phyloP scores from a whole-genome alignment of 805 yeast species.

The Metschnikowia noctiluminum region DNA sequence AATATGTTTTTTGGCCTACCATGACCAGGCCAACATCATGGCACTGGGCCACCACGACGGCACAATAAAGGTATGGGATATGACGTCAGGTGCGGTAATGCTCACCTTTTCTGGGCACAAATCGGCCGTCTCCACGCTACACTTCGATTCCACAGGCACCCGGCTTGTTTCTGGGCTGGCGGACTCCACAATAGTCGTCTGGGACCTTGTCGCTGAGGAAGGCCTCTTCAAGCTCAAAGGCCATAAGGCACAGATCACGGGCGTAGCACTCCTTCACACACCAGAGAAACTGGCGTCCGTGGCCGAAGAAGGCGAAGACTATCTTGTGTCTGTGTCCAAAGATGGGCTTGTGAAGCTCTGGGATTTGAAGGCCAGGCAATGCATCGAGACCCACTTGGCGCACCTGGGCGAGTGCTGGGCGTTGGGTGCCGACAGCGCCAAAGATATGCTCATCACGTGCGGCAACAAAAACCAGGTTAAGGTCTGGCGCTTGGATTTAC shows the following conservation, averaged over 20 bases:
- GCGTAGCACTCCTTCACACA: slow-evolving; percentile 48
- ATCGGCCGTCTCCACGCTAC: slow-evolving; percentile 64
- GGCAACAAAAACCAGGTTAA: slow-evolving; percentile 81
- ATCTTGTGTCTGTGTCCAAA: slow-evolving; percentile 73
- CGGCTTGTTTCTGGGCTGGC: slow-evolving; percentile 80
- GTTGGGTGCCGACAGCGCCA: slow-evolving; percentile 47
- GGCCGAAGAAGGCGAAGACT: slow-evolving; percentile 60
- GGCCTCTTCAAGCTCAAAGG: slow-evolving; percentile 86
- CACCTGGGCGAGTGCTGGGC: slow-evolving; percentile 95
- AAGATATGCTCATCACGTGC: slow-evolving; percentile 56
- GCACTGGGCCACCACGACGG: slow-evolving; percentile 95
- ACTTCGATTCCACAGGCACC: slow-evolving; percentile 81
- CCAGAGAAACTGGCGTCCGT: slow-evolving; percentile 20
- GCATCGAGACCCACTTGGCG: slow-evolving; percentile 92
- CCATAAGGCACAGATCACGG: slow-evolving; percentile 86
- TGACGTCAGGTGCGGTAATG: slow-evolving; percentile 71
- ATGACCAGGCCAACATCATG: slow-evolving; percentile 59
- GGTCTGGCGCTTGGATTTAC: slow-evolving; percentile 72
- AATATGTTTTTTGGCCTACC: slow-evolving; percentile 57
- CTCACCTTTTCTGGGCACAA: slow-evolving; percentile 90
- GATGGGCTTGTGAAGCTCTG: slow-evolving; percentile 92
- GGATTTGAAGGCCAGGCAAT: slow-evolving; percentile 87
- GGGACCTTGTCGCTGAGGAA: slow-evolving; percentile 93
- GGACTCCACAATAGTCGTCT: slow-evolving; percentile 79
- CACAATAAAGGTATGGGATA: slow-evolving; percentile 86